Evolutionary conservation across 306 rosid genomes (phyloP), one percentile per base, ranked within the genome.

Genomic region (Rosa multiflora): DNA sequence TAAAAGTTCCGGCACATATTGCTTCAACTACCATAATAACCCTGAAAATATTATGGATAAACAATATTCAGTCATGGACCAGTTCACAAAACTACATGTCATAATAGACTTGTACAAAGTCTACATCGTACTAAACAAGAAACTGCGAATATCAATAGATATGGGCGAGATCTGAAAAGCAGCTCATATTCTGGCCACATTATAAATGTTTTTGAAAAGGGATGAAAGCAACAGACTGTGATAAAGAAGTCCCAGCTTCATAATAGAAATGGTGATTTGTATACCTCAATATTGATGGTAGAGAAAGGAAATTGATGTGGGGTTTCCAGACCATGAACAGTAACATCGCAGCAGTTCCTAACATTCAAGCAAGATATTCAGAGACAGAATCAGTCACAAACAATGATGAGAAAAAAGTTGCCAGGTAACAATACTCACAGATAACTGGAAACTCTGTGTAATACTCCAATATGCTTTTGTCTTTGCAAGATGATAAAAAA

Each of bases 341-440:
- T 73, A 96, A 85, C 97, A 96, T 87, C 52, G 92, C 94, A 87
- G 98, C 99, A 80, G 97, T 93, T 91, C 99, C 98, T 93, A 86
- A 72, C 59, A 87, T 83, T 10, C 10, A 75, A 83, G 72, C 72
- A 86, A 78, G 75, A 52, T 29, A 75, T 58, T 39, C 55, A 73
- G 56, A 76, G 82, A 62, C 39, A 15, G 2, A 23, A 47, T 32
- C 40, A 20, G 32, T 6, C 58, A 76, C 11, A 18, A 18, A 35
- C 21, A 47, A 62, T 32, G 61, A 20, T 13, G 17, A 48, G 12
- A 48, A 63, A 2, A 43, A 7, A 9, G 23, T 17, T 44, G n/a
- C 66, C 0, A 8, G 15, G 29, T 39, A 43, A 43, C 35, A 43
- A 39, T 15, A 15, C 0, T 26, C 13, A 18, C 37, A 23, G 72